Conservation (phyloP, 805 yeast genomes). For the Suhomyces tanzawaensis region DNA sequence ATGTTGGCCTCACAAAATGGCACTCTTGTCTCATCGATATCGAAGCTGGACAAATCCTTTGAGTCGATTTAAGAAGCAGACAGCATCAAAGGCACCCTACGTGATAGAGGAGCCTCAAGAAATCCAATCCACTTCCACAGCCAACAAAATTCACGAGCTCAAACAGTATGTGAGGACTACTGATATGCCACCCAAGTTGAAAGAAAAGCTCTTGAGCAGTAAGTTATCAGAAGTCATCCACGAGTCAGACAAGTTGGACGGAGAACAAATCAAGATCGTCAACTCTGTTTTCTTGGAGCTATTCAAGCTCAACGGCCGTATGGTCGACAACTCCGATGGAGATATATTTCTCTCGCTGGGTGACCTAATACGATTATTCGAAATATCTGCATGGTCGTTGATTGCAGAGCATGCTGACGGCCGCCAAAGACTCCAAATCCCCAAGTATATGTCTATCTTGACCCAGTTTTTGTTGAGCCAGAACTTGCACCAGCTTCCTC, state of each 20-base stretch:
- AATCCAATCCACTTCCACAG: not conserved
- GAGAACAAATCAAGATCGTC: constrained; percentile 16
- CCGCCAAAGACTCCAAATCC: constrained; percentile 13
- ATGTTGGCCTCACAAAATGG: not conserved
- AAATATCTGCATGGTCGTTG: constrained; percentile 15
- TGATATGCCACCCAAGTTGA: constrained; percentile 21
- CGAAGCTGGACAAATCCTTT: constrained; percentile 18
- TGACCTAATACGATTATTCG: constrained; percentile 16
- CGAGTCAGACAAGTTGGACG: constrained; percentile 6
- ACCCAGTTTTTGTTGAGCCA: constrained; percentile 18
- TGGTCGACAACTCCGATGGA: not conserved
- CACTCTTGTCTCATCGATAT: constrained; percentile 1
- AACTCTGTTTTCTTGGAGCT: constrained; percentile 21
- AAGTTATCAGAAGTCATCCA: constrained; percentile 19
- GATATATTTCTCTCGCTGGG: constrained; percentile 3
- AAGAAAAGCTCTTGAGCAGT: constrained; percentile 16
- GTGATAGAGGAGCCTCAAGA: not conserved
- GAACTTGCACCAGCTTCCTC: constrained; percentile 11
- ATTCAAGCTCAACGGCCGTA: constrained; percentile 12
- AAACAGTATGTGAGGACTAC: constrained; percentile 27
- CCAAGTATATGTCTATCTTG: constrained; percentile 27
- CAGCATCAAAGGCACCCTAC: not conserved
- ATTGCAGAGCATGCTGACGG: constrained; percentile 3
- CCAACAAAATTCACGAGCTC: constrained; percentile 13
- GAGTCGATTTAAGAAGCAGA: constrained; percentile 10